Evolutionary conservation across 257 asterid species (phyloP).

Genomic region (Scutellaria barbata): DNA sequence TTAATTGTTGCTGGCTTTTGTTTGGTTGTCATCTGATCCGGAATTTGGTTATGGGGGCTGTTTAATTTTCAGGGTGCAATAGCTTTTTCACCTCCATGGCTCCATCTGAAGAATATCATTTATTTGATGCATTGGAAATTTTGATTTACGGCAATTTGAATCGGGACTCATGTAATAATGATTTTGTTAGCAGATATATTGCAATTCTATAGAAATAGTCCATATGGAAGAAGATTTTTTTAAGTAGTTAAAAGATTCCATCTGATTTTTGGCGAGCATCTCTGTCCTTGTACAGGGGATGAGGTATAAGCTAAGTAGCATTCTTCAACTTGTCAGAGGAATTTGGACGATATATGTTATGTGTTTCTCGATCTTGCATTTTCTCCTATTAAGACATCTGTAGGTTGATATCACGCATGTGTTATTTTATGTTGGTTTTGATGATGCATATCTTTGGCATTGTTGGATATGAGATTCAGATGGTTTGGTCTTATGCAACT

Average conservation of each 20-base stretch:
- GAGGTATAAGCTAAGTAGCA: background rate
- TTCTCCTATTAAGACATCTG: conserved; percentile 16
- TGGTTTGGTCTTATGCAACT: background rate
- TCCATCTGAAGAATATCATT: background rate
- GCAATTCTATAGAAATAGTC: background rate
- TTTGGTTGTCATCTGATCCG: conserved; percentile 26
- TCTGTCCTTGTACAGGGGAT: background rate
- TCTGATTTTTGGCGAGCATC: conserved; percentile 1
- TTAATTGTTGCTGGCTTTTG: background rate
- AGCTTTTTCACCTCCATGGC: conserved; percentile 1
- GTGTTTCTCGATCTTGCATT: background rate
- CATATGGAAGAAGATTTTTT: background rate
- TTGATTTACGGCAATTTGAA: conserved; percentile 10
- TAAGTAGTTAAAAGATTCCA: background rate
- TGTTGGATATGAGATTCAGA: conserved; percentile 1
- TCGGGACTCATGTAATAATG: conserved; percentile 12
- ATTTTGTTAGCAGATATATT: background rate
- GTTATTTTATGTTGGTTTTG: background rate
- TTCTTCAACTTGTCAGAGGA: background rate
- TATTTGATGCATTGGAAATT: background rate
- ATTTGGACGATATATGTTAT: background rate
- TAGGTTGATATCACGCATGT: background rate
- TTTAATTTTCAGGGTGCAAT: background rate
- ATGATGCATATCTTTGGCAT: background rate
- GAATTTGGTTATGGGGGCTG: background rate